Base-by-base conservation (phyloP, 2,329 filamentous ascomycete genomes). In the Neonectria ditissima region DNA sequence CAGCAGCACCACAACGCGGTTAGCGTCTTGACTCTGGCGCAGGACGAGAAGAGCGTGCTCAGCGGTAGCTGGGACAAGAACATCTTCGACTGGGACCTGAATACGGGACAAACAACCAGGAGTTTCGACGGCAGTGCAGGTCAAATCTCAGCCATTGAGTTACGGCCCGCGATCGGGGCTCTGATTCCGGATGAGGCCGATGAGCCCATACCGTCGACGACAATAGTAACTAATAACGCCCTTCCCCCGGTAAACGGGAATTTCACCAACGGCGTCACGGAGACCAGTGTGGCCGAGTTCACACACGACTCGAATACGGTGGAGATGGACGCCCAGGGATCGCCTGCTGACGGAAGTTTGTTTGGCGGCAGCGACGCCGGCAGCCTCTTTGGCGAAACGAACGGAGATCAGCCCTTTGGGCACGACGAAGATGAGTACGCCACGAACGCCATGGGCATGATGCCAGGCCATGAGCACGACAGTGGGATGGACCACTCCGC, bases 31-130 rank as follows among this genome's bases (percentile, higher is more conserved):
- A 90, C 88, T 10, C 81, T 99, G 13, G 89, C 92, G 0, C 88
- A 91, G 5, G 94, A 98, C 70, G 96, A 99, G 80, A 90, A 86
- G 73, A 94, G 91, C 41, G 87, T 98, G 4, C 79, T 99, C 9
- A 97, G 94, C 34, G 96, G 96, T 4, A 95, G 94, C 76, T 99
- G 96, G 96, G 96, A 99, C 78, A 98, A 97, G 80, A 92, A 88
- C 18, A 90, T 98, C 1, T 87, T 94, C 56, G 94, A 98, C 76
- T 99, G 96, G 96, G 96, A 98, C 77, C 79, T 99, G 26, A 93
- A 98, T 73, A 96, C 89, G 1, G 96, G 96, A 0, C 85, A 91
- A 71, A 84, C 91, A 7, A 90, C 89, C 68, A 87, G 94, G 11
- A 86, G 86, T 5, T 99, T 96, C 73, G 89, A 91, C 50, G 91